A percentile compares a stretch with the other conserved stretches of the same genome.
These are phyloP conservation scores for Pezicula radicicola DNA, from an alignment of 2,329 filamentous ascomycete genomes.

Conservation along the genomic window DNA sequence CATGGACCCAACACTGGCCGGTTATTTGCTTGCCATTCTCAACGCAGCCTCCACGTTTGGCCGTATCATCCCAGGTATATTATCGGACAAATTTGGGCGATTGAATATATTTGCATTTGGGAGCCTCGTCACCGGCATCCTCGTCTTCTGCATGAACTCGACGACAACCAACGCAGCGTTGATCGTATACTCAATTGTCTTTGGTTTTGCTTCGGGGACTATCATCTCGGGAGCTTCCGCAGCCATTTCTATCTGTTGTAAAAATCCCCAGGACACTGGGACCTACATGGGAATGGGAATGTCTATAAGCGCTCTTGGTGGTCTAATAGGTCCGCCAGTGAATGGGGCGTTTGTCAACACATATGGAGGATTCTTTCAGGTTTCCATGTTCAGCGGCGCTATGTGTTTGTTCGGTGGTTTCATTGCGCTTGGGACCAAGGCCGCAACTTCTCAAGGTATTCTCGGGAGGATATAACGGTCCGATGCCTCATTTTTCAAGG, in stretches of 20 bases:
- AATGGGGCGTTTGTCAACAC: conserved; percentile 40
- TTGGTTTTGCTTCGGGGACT: conserved; percentile 77
- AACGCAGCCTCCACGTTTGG: conserved; percentile 49
- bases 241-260: conserved; percentile 37
- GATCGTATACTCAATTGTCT: conserved; percentile 69
- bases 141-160: conserved; percentile 38
- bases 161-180: conserved; percentile 53
- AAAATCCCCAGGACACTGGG: conserved; percentile 50
- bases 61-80: conserved; percentile 46
- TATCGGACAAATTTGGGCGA: conserved; percentile 48
- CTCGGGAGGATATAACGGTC: conserved; percentile 28
- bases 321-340: conserved; percentile 45
- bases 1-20: conserved; percentile 41
- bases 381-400: conserved; percentile 31
- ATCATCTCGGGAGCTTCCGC: conserved; percentile 56
- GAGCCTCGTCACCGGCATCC: conserved; percentile 7
- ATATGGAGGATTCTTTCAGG: conserved; percentile 36
- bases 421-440: conserved; percentile 33
- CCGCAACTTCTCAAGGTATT: conserved; percentile 32
- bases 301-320: conserved; percentile 38
- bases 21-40: conserved; percentile 49
- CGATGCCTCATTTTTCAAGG: not conserved
- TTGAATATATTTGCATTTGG: conserved; percentile 41
- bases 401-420: conserved; percentile 33
- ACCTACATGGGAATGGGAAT: conserved; percentile 53